phyloP scores from a whole-genome alignment of 2,329 filamentous ascomycete species.

The Intubia oerlemansii region DNA sequence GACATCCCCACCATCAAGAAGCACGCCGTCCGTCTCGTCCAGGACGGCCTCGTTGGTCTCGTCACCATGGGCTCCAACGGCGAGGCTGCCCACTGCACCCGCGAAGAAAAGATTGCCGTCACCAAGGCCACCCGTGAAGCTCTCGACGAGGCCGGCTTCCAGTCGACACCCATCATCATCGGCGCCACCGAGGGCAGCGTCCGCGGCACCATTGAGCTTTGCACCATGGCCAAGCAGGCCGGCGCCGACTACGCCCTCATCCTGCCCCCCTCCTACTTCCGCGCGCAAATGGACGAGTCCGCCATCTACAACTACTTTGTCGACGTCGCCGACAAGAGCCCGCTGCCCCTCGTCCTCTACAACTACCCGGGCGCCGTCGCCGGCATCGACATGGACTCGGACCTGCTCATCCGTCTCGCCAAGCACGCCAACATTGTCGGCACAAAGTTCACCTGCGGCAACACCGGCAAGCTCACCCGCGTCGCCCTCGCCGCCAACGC shows the following conservation, averaged over 20 bases:
- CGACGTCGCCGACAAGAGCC: conserved; percentile 52
- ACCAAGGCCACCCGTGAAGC: conserved; percentile 63
- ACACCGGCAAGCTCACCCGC: conserved; percentile 72
- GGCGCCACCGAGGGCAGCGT: conserved; percentile 69
- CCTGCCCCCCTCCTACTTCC: conserved; percentile 70
- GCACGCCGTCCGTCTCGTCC: conserved; percentile 58
- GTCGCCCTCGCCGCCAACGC: conserved; percentile 55
- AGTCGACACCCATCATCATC: conserved; percentile 56
- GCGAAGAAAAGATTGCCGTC: conserved; percentile 53
- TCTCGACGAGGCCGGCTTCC: conserved; percentile 60
- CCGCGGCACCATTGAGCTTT: conserved; percentile 56
- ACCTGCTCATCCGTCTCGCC: conserved; percentile 61
- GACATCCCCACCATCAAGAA: conserved; percentile 61
- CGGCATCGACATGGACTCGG: conserved; percentile 77
- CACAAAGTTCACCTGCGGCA: conserved; percentile 83
- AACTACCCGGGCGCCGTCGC: conserved; percentile 80
- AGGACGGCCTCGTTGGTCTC: conserved; percentile 59
- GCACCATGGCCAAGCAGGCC: conserved; percentile 40
- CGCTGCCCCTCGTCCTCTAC: conserved; percentile 66
- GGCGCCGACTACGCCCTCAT: conserved; percentile 66
- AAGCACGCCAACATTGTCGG: conserved; percentile 69
- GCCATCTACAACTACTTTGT: conserved; percentile 35
- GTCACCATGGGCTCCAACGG: conserved; percentile 83
- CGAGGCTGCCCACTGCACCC: conserved; percentile 67
- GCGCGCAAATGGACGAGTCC: conserved; percentile 51